Conservation (phyloP, 495 filamentous ascomycete species). For the Penicillium simplicissimum region DNA sequence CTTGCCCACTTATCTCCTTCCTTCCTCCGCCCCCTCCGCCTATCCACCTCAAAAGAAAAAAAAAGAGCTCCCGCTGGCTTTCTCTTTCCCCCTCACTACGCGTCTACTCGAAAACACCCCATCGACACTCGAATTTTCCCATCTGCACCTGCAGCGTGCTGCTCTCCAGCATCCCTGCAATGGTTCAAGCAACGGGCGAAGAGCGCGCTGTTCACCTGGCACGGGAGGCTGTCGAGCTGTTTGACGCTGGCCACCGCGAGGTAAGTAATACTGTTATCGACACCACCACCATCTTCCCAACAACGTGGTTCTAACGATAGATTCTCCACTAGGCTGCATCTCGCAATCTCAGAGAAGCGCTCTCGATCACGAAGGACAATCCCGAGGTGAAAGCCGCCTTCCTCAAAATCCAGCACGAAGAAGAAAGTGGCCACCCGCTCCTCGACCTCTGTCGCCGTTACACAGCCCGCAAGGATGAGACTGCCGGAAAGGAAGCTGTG, state of each 20-base stretch:
- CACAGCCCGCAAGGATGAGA: slow-evolving; percentile 49
- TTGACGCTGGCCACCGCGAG: slow-evolving; percentile 51
- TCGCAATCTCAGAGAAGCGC: slow-evolving; percentile 61
- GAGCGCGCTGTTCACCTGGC: slow-evolving; percentile 52
- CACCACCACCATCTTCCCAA: background rate
- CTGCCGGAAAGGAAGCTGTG: slow-evolving; percentile 58
- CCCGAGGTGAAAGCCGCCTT: slow-evolving; percentile 53
- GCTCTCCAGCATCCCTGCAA: slow-evolving; percentile 39
- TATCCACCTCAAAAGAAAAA: slow-evolving; percentile 13
- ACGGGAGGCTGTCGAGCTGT: slow-evolving; percentile 51
- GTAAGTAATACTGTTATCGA: slow-evolving; percentile 29
- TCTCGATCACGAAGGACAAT: slow-evolving; percentile 60
- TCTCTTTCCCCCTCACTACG: background rate
- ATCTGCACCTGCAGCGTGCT: slow-evolving; percentile 13
- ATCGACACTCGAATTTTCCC: slow-evolving; percentile 8
- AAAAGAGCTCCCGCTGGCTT: slow-evolving; percentile 14
- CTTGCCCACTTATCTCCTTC: slow-evolving; percentile 7
- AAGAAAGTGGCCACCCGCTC: slow-evolving; percentile 49
- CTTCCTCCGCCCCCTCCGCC: slow-evolving; percentile 19
- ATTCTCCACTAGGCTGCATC: slow-evolving; percentile 49
- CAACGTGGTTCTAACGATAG: slow-evolving; percentile 1
- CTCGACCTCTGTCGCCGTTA: slow-evolving; percentile 57
- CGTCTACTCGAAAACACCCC: background rate
- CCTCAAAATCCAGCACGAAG: slow-evolving; percentile 51
- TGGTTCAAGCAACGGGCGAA: slow-evolving; percentile 50